Base-by-base conservation (phyloP, 1,139 yeast genomes). In the Candida albicans region DNA sequence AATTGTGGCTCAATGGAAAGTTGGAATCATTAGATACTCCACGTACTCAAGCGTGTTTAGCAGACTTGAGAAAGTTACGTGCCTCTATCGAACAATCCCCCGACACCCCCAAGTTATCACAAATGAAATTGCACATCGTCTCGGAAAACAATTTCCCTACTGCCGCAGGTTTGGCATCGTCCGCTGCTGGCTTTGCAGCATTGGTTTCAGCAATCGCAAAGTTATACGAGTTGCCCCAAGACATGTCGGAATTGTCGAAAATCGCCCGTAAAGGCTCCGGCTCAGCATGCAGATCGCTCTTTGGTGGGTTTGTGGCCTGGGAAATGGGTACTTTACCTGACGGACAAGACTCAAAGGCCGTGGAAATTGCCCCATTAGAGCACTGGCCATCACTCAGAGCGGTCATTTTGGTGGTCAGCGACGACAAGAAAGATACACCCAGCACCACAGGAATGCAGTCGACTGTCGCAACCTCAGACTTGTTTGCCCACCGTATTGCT, bases 281-380 rank as follows among this genome's bases (percentile, higher is more conserved):
- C 2, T 89, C 97, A 11, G 99, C 99, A 8, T 93, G 99, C 67
- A 79, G 99, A 64, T 93, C 98, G 10, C 73, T 93, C 47, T 89
- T 88, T 65, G 99, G 99, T 39, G 99, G 99, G 7, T 93, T 83
- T 62, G 99, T 93, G 12, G 98, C 98, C 4, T 93, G 99, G 99
- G 96, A 93, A 65, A 91, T 90, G 97, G 99, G 99, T 43, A 52
- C 56, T 2, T 52, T 61, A 46, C 68, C 53, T 0, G 84, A 89
- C 57, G 99, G 99, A 8, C 73, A 79, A 40, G 99, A 93, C 66
- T 90, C 97, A 15, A 83, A 82, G 59, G 99, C 99, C 1, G 95
- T 89, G 28, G 90, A 89, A 68, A 79, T 93, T 39, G 96, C 96
- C 4, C 85, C 95, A 7, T 64, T 76, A 54, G 75, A 73, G 33